Conservation (phyloP, 225 moss, liverwort and hornwort species). For the Straminergon stramineum region DNA sequence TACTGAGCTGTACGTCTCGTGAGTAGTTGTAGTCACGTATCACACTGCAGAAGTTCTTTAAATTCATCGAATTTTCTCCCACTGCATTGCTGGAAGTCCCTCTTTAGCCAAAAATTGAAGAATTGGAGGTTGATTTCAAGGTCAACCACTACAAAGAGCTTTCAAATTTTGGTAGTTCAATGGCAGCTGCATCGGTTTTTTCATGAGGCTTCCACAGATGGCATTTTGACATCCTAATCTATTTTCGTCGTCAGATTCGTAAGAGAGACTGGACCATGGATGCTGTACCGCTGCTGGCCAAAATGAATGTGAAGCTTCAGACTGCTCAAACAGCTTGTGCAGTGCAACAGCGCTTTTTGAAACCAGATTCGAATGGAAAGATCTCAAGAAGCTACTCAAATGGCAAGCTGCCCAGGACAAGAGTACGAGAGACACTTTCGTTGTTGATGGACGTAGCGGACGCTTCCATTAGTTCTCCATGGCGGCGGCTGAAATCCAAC, state of each 20-base stretch:
- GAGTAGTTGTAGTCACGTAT: not conserved
- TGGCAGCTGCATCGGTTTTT: not conserved
- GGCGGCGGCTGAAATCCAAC: constrained; percentile 58
- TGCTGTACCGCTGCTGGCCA: constrained; percentile 42
- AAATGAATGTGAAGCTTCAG: constrained; percentile 69
- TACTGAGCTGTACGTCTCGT: not conserved
- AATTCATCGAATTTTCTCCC: not conserved
- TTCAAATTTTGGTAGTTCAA: not conserved
- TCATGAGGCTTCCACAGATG: not conserved
- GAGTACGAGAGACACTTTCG: constrained; percentile 52
- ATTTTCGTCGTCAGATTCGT: constrained; percentile 32
- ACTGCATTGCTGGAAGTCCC: not conserved
- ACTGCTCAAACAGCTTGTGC: constrained; percentile 47
- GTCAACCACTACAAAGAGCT: not conserved
- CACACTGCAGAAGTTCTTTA: not conserved
- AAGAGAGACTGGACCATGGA: constrained; percentile 62
- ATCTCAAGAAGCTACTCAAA: not conserved
- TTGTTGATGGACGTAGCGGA: constrained; percentile 70
- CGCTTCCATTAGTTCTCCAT: constrained; percentile 59
- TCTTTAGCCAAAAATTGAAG: not conserved
- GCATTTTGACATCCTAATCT: not conserved
- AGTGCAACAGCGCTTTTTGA: constrained; percentile 42
- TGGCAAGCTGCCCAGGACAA: constrained; percentile 31
- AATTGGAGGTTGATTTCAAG: not conserved
- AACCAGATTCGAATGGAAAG: constrained; percentile 24